Percentiles rank a stretch among this genome's conserved stretches.
Conservation (phyloP, 2,329 filamentous ascomycete species). For the Erysiphe pisi region DNA sequence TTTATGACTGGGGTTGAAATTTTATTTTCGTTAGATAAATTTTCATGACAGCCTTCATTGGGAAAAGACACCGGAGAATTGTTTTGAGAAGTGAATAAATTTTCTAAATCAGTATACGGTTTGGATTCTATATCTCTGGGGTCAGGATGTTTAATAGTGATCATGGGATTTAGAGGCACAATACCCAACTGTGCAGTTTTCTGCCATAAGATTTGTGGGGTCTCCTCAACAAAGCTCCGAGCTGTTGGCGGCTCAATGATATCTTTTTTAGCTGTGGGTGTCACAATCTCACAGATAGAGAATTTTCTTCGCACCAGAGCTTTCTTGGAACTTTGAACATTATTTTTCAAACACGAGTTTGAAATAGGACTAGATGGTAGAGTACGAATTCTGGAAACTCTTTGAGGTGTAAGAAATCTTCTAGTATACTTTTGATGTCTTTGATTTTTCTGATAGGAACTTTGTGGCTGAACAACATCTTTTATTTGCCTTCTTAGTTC, state of each 20-base stretch:
- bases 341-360: not conserved
- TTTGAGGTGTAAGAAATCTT: not conserved
- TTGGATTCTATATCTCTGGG: not conserved
- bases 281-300: not conserved
- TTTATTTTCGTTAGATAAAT: not conserved
- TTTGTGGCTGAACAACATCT: slow-evolving; percentile 28
- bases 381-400: not conserved
- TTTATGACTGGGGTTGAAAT: not conserved
- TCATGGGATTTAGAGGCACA: too few species aligned
- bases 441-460: not conserved
- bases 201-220: not conserved
- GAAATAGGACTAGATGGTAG: not conserved
- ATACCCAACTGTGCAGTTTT: not conserved
- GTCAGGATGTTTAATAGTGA: not conserved
- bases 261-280: not conserved
- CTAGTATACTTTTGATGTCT: not conserved
- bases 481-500: slow-evolving; percentile 30
- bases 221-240: not conserved
- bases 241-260: not conserved
- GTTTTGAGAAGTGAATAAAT: not conserved
- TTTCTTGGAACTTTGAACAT: not conserved
- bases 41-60: not conserved
- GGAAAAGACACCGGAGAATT: not conserved
- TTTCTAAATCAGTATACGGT: not conserved
- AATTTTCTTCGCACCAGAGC: not conserved